A percentile compares a stretch with the other conserved stretches of the same genome.
These are phyloP conservation scores for Trichoderma parareesei DNA, from an alignment of 495 filamentous ascomycete species.

Conservation along the genomic window DNA sequence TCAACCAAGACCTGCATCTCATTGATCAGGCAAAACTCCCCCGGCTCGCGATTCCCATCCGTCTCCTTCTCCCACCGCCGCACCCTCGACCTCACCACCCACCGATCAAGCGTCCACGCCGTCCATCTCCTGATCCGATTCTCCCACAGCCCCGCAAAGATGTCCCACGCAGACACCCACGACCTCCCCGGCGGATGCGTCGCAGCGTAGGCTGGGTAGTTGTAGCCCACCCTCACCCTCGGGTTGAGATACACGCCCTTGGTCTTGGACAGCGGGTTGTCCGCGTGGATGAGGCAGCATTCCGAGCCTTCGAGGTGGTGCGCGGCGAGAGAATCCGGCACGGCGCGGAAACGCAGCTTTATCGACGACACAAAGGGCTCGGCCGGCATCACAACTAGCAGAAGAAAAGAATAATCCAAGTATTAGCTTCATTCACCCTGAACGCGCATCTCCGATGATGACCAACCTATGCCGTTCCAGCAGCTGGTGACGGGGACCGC, in stretches of 20 bases:
- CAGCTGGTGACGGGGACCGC: conserved; percentile 65
- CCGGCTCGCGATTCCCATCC: conserved; percentile 40
- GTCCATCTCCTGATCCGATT: conserved; percentile 51
- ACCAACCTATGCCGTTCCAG: conserved; percentile 71
- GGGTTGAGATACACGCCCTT: conserved; percentile 73
- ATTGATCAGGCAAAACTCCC: conserved; percentile 64
- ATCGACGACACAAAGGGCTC: conserved; percentile 47
- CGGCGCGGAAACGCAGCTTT: conserved; percentile 59
- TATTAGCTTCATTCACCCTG: background rate
- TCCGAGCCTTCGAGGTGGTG: conserved; percentile 70
- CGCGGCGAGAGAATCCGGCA: conserved; percentile 58
- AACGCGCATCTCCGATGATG: conserved; percentile 12
- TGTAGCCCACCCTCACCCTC: conserved; percentile 68
- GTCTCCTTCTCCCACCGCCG: conserved; percentile 33
- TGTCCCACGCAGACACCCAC: conserved; percentile 33
- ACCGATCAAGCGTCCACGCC: conserved; percentile 29
- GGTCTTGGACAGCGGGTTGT: conserved; percentile 47
- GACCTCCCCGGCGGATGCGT: conserved; percentile 25
- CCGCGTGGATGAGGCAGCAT: conserved; percentile 76
- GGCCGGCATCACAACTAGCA: conserved; percentile 46
- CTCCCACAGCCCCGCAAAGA: conserved; percentile 44
- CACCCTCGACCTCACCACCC: conserved; percentile 18
- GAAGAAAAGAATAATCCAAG: too few species aligned
- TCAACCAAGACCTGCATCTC: conserved; percentile 75
- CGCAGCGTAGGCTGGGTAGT: conserved; percentile 45